A percentile compares a stretch with the other conserved stretches of the same genome.
These are phyloP conservation scores for Acorus calamus DNA, from an alignment of 106 monocot genomes.

Conservation along the genomic window DNA sequence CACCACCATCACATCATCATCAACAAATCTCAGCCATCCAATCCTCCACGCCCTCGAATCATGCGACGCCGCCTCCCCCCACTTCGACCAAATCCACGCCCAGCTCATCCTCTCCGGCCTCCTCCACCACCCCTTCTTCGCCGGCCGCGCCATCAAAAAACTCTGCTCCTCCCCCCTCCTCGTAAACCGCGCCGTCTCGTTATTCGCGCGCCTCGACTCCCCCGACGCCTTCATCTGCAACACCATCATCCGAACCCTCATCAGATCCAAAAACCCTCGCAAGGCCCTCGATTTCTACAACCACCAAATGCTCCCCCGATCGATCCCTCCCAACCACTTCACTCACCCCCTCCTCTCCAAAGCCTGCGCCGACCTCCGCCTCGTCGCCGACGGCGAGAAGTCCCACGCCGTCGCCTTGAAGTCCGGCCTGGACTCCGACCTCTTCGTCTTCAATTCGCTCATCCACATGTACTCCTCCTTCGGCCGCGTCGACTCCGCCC, in stretches of 20 bases:
- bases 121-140: constrained; percentile 26
- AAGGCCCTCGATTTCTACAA: constrained; percentile 23
- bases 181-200: constrained; percentile 15
- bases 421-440: constrained; percentile 22
- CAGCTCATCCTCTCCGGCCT: constrained; percentile 29
- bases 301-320: background rate
- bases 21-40: constrained; percentile 1
- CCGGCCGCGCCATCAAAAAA: constrained; percentile 27
- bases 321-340: constrained; percentile 33
- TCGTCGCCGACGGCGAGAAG: constrained; percentile 6
- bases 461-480: constrained; percentile 48
- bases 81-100: constrained; percentile 19
- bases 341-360: constrained; percentile 48
- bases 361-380: constrained; percentile 19
- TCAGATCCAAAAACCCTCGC: constrained; percentile 1
- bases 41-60: constrained; percentile 10
- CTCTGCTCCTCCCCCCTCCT: constrained; percentile 21
- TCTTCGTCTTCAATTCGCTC: constrained; percentile 40
- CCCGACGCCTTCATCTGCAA: constrained; percentile 44
- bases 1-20: no score
- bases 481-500: constrained; percentile 17
- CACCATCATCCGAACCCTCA: constrained; percentile 26
- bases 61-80: constrained; percentile 2
- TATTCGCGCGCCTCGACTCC: constrained; percentile 29
- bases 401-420: constrained; percentile 24